Evolutionary conservation across 305 asterid genomes (phyloP).

Genomic region (Fraxinus velutina): DNA sequence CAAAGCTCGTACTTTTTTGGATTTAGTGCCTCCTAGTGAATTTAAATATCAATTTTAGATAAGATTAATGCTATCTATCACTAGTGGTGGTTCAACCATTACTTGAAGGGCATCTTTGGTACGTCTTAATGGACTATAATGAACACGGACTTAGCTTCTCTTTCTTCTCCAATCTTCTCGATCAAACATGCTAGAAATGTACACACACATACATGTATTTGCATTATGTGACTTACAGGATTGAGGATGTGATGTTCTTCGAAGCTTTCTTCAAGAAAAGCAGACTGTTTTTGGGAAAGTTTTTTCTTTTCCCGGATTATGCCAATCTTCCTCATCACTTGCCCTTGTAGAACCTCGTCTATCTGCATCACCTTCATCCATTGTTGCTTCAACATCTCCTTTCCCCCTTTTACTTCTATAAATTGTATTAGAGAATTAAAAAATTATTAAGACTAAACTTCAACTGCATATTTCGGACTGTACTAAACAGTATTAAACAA

Average conservation of each 20-base stretch:
- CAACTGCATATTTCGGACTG: slow-evolving; percentile 7
- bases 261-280: slow-evolving; percentile 81
- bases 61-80: not conserved
- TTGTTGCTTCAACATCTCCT: slow-evolving; percentile 21
- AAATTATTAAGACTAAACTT: slow-evolving; percentile 35
- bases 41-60: not conserved
- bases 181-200: not conserved
- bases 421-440: slow-evolving; percentile 47
- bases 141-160: not conserved
- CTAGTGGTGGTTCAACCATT: not conserved
- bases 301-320: slow-evolving; percentile 42
- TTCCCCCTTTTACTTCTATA: slow-evolving; percentile 37
- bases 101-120: not conserved
- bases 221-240: not conserved
- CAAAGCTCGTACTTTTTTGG: not conserved
- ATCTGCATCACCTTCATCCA: slow-evolving; percentile 28
- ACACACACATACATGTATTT: slow-evolving; percentile 17
- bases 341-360: slow-evolving; percentile 45
- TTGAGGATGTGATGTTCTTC: slow-evolving; percentile 61
- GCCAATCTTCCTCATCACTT: slow-evolving; percentile 63
- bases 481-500: slow-evolving; percentile 21
- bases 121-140: not conserved
- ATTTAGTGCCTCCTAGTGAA: not conserved
- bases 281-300: slow-evolving; percentile 51
- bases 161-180: not conserved